Evolutionary conservation across 2,329 filamentous ascomycete genomes (phyloP), one percentile per base, ranked within the genome.

Genomic region (Thielaviopsis euricoi): DNA sequence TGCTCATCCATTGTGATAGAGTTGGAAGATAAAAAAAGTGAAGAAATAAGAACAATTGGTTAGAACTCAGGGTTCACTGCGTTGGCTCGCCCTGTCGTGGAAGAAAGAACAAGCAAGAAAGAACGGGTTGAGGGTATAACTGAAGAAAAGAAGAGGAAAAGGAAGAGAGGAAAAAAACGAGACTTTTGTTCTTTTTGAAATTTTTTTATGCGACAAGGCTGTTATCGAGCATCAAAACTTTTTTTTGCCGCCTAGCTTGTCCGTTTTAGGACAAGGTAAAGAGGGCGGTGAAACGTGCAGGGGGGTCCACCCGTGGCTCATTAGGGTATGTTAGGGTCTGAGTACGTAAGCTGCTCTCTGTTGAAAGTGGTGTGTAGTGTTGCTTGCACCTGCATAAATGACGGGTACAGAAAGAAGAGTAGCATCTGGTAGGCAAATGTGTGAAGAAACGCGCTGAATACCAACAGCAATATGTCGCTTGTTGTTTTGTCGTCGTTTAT

Each of bases 1-100:
- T 49, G 53, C 46, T 29, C 23, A 53, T 61, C 59, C 59, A 61
- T 61, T 56, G 37, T 46, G 23, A 40, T 50, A 46, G 53, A 52
- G 49, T 25, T 43, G 48, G 52, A 46, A 13, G 19, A 52, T 19
- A 49, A 19, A 48, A 23, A 56, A 22, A 56, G 53, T 25, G 10
- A 46, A 54, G 51, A 37, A 51, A 26, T 26, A 26, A 48, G 58
- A 61, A 57, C 62, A 60, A 64, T 65, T 66, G 66, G 67, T 66
- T 64, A 65, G 66, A 63, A 63, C 63, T 61, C 76, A 79, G 76
- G 76, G 76, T 79, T 79, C 76, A 76, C 78, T 79, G 76, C 76
- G 74, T 75, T 78, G 73, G 76, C 76, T 79, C 76, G 76, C 76
- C 76, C 76, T 78, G 71, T 64, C 57, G 58, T 60, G 60, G 57